phyloP scores from a whole-genome alignment of 345 rosid species.

The Sisymbrium irio region DNA sequence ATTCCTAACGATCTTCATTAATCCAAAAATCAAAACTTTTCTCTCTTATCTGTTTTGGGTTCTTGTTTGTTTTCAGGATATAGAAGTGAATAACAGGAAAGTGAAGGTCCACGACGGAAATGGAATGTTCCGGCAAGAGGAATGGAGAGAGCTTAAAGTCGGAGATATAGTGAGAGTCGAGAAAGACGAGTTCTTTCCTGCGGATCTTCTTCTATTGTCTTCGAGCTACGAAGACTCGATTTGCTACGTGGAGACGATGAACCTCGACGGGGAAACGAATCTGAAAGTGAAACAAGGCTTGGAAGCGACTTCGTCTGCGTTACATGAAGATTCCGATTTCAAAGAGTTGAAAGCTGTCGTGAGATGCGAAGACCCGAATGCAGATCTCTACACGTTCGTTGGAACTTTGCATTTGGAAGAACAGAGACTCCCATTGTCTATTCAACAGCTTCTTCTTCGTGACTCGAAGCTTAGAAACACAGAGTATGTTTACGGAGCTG shows the following conservation, averaged over 20 bases:
- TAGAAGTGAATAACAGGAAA: constrained; percentile 62
- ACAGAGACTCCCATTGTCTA: constrained; percentile 66
- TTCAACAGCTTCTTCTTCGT: constrained; percentile 89
- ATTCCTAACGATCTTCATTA: too few relatives aligned
- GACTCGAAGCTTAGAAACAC: constrained; percentile 92
- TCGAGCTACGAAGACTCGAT: constrained; percentile 86
- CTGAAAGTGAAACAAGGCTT: constrained; percentile 80
- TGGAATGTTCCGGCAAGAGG: constrained; percentile 54
- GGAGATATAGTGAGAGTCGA: constrained; percentile 90
- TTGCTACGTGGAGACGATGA: constrained; percentile 95
- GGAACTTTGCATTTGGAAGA: constrained; percentile 72
- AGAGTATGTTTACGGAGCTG: constrained; percentile 76
- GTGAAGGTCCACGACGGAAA: constrained; percentile 54
- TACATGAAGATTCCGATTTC: constrained; percentile 67
- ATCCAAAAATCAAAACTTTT: background rate
- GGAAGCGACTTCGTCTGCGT: constrained; percentile 53
- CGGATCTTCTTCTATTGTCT: constrained; percentile 83
- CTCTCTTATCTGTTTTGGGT: too few relatives aligned
- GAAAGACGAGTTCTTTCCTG: constrained; percentile 93
- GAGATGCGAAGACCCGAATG: constrained; percentile 94
- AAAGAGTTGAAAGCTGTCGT: constrained; percentile 59
- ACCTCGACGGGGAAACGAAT: constrained; percentile 96
- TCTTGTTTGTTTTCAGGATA: constrained; percentile 48
- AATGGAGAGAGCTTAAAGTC: constrained; percentile 84
- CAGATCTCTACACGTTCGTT: constrained; percentile 75